Conservation (phyloP, 805 yeast genomes). For the Candida ascalaphidarum region DNA sequence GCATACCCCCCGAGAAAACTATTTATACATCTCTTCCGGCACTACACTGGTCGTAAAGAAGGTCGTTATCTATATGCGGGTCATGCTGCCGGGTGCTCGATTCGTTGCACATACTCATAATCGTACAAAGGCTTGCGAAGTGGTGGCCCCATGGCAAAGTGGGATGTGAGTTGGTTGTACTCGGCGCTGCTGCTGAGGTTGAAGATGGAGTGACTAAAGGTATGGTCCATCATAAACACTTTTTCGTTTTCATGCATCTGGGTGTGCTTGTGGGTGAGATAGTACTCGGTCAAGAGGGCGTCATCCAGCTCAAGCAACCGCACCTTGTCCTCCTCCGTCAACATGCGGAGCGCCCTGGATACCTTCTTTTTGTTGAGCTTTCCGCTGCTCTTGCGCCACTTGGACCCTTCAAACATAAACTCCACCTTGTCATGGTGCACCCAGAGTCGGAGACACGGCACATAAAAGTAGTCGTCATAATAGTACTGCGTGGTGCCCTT, state of each 20-base stretch:
- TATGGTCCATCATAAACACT: constrained; percentile 1
- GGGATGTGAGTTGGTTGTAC: constrained; percentile 2
- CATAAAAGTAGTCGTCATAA: constrained; percentile 4
- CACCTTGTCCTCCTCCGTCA: constrained; percentile 3
- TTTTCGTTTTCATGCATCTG: constrained; percentile 5
- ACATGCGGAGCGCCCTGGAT: constrained; percentile 1
- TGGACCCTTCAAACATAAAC: constrained; percentile 4
- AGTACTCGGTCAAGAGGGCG: constrained; percentile 3
- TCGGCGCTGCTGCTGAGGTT: background rate
- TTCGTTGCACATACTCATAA: constrained; percentile 3
- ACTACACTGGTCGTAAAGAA: background rate
- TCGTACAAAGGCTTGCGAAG: constrained; percentile 4
- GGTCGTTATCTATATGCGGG: background rate
- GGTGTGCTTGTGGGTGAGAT: constrained; percentile 3
- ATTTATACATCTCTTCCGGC: too few species aligned
- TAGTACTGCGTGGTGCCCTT: constrained; percentile 2
- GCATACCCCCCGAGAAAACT: too few species aligned
- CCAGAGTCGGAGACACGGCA: constrained; percentile 5
- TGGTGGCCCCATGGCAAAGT: constrained; percentile 3
- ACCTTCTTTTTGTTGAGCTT: constrained; percentile 5
- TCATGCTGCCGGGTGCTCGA: background rate
- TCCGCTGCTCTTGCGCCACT: constrained; percentile 2
- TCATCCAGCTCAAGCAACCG: constrained; percentile 2
- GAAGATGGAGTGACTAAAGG: background rate
- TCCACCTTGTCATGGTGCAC: constrained; percentile 4